Percentiles rank a stretch among this genome's conserved stretches.
Evolutionary conservation across 2,329 filamentous ascomycete species (phyloP).

Genomic region (Pestalotiopsis sp.): DNA sequence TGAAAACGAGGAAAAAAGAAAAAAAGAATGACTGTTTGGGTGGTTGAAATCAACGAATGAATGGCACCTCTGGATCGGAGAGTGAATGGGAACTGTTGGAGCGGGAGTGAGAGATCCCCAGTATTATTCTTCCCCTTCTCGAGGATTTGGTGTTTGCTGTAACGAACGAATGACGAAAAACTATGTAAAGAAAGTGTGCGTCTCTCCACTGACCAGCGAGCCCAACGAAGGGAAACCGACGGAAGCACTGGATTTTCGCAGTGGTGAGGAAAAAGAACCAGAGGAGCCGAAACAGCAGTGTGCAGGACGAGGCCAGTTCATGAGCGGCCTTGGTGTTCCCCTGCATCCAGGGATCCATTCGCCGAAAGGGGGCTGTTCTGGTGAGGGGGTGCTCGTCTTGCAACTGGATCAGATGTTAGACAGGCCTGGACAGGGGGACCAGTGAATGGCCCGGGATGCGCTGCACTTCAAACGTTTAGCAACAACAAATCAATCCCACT

Average conservation of each 20-base stretch:
- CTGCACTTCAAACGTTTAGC: slow-evolving; percentile 6
- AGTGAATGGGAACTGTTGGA: slow-evolving; percentile 21
- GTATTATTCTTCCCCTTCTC: not conserved
- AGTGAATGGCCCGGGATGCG: not conserved
- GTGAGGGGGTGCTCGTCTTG: slow-evolving; percentile 5
- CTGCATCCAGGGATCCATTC: slow-evolving; percentile 9
- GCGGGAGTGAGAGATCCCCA: not conserved
- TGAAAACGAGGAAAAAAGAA: slow-evolving; percentile 23
- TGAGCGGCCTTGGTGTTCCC: slow-evolving; percentile 11
- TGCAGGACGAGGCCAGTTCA: not conserved
- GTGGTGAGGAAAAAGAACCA: not conserved
- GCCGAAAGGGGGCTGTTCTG: slow-evolving; percentile 6
- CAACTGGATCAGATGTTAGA: slow-evolving; percentile 16
- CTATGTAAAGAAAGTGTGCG: slow-evolving; percentile 7
- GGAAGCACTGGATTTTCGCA: not conserved
- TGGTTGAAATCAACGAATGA: not conserved
- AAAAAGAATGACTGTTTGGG: slow-evolving; percentile 25
- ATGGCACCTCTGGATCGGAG: not conserved
- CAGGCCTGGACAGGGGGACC: slow-evolving; percentile 3
- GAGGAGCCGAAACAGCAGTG: slow-evolving; percentile 1
- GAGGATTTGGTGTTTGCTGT: not conserved
- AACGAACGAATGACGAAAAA: not conserved
- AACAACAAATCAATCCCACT: not conserved
- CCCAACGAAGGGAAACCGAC: no score
- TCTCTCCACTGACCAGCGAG: not conserved